Evolutionary conservation across 805 yeast species (phyloP), one percentile per base, ranked within the genome.

Genomic region (Saturnispora kantuleensis): DNA sequence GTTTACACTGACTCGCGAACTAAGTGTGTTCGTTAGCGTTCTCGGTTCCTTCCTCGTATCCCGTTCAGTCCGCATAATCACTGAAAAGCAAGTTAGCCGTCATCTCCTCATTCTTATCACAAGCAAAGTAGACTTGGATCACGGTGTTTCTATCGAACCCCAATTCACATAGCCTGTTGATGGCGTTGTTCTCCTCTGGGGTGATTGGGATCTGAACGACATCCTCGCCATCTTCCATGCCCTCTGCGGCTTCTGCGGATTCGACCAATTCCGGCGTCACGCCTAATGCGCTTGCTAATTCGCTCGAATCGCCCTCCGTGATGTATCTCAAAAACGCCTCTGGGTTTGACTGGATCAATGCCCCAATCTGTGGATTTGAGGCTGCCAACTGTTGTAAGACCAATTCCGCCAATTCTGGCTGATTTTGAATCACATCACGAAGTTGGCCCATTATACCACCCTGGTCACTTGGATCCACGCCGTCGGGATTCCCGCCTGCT

Each of bases 81-180:
- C 73, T 74, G 58, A 93, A 84, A 55, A 93, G 71, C 58, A 87
- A 77, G 67, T 93, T 93, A 17, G 97, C 98, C 36, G 98, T 88
- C 56, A 86, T 76, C 69, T 90, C 96, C 68, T 93, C 98, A 65
- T 93, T 87, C 68, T 88, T 90, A 58, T 93, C 98, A 65, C 98
- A 93, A 35, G 97, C 97, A 73, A 93, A 81, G 68, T 86, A 93
- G 29, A 94, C 95, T 68, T 89, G 96, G 49, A 88, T 77, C 38
- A 85, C 98, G 46, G 83, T 69, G 53, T 81, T 74, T 53, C 96
- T 76, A 53, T 87, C 96, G 57, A 93, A 93, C 0, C 98, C 98
- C 52, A 93, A 72, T 64, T 84, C 97, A 62, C 95, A 83, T 52
- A 93, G 73, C 60, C 98, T 77, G 50, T 74, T 73, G 52, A 93